Evolutionary conservation across 1,284 basidiomycete genomes (phyloP).

Genomic region (Takashimella tepidaria): DNA sequence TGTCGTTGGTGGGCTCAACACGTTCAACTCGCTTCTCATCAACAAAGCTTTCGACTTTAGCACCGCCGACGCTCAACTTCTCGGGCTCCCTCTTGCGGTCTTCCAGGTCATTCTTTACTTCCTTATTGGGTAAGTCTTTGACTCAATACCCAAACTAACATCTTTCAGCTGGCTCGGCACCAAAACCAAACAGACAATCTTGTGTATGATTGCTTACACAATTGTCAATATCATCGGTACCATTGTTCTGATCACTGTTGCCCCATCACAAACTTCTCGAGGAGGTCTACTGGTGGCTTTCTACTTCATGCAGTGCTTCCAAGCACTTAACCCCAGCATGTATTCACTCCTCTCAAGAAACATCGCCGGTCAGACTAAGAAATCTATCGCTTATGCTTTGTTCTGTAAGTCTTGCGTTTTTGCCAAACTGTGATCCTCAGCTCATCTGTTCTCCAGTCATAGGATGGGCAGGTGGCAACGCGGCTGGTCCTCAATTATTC

Average conservation of each 20-base stretch:
- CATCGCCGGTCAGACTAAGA: slow-evolving; percentile 20
- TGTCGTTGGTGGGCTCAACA: slow-evolving; percentile 32
- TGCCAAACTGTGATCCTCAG: too few species aligned
- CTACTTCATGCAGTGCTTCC: slow-evolving; percentile 11
- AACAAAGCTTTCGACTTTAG: slow-evolving; percentile 21
- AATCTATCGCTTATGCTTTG: slow-evolving; percentile 13
- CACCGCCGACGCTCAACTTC: slow-evolving; percentile 16
- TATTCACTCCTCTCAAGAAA: slow-evolving; percentile 17
- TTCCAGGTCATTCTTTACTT: slow-evolving; percentile 14
- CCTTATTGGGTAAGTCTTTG: slow-evolving; percentile 5
- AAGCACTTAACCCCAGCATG: slow-evolving; percentile 13
- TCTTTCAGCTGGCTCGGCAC: slow-evolving; percentile 4
- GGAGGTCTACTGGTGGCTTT: slow-evolving; percentile 16
- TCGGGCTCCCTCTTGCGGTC: slow-evolving; percentile 21
- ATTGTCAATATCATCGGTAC: slow-evolving; percentile 14
- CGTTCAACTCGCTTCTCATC: slow-evolving; percentile 22
- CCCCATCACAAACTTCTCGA: slow-evolving; percentile 3
- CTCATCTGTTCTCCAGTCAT: slow-evolving; percentile 17
- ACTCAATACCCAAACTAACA: neutral
- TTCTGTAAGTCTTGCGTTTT: slow-evolving; percentile 9
- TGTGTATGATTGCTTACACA: slow-evolving; percentile 12
- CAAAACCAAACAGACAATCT: slow-evolving; percentile 1
- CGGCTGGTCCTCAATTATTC: slow-evolving; percentile 33
- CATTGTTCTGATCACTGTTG: slow-evolving; percentile 15
- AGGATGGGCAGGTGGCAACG: slow-evolving; percentile 34